Conservation (phyloP, 2,329 filamentous ascomycete species). For the Alternaria panax region DNA sequence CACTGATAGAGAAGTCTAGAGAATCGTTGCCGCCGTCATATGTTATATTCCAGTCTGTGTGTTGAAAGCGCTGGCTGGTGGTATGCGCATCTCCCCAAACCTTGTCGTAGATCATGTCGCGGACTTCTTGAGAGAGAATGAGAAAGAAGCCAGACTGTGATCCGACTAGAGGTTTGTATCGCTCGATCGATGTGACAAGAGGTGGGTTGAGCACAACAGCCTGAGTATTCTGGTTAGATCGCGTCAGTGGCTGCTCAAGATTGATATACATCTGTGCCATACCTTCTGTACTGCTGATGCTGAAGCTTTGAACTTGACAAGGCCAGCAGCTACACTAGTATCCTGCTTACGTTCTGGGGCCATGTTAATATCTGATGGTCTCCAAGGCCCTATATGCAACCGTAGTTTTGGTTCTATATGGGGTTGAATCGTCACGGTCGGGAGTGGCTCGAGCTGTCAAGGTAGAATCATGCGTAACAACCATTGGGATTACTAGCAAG, state of each 20-base stretch:
- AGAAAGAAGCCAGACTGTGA: background rate
- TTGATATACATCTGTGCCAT: too few relatives aligned
- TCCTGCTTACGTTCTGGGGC: too few relatives aligned
- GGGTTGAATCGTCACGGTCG: background rate
- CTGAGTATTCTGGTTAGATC: background rate
- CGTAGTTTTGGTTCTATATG: background rate
- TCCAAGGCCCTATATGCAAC: background rate
- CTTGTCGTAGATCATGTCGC: background rate
- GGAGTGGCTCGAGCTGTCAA: background rate
- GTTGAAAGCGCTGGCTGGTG: background rate
- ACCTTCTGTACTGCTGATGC: too few relatives aligned
- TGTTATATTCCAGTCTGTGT: background rate
- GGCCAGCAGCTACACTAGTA: too few relatives aligned
- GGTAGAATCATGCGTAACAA: background rate
- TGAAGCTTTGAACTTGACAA: too few relatives aligned
- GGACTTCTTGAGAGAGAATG: background rate
- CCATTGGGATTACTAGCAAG: background rate
- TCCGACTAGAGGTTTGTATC: background rate
- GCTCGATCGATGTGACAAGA: background rate
- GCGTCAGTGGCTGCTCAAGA: too few relatives aligned
- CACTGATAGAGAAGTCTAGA: background rate
- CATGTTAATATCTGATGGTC: too few relatives aligned
- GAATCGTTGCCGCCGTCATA: background rate
- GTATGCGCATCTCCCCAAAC: background rate
- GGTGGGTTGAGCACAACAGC: background rate